These are phyloP conservation scores for Elsinoe perseae DNA, from an alignment of 2,329 filamentous ascomycete species.

Conservation along the genomic window DNA sequence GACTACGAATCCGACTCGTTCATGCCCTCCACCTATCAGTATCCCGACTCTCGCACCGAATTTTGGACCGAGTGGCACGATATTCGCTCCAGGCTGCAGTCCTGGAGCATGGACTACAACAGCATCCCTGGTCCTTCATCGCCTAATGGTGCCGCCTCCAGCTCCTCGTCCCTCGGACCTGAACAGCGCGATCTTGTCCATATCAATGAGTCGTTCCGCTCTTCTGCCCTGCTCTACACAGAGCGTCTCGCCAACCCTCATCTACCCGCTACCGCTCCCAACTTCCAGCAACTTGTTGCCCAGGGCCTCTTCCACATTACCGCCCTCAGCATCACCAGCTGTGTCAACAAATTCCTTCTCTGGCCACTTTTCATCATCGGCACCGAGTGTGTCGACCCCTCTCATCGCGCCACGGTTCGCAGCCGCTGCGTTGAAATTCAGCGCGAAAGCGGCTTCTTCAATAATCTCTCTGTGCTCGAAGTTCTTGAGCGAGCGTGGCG, in stretches of 20 bases:
- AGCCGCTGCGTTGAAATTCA: constrained; percentile 79
- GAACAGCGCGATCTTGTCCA: constrained; percentile 68
- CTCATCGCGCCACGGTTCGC: constrained; percentile 71
- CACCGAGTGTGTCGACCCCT: constrained; percentile 76
- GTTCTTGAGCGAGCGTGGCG: constrained; percentile 79
- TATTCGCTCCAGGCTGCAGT: constrained; percentile 65
- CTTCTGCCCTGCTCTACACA: constrained; percentile 80
- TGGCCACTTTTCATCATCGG: constrained; percentile 91
- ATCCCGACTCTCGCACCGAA: constrained; percentile 49
- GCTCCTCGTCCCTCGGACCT: constrained; percentile 24
- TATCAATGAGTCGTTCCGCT: constrained; percentile 84
- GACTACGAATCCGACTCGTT: constrained; percentile 36
- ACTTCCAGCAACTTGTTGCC: constrained; percentile 75
- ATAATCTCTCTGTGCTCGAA: constrained; percentile 79
- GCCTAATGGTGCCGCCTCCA: constrained; percentile 20
- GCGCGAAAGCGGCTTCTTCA: constrained; percentile 83
- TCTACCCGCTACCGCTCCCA: constrained; percentile 62
- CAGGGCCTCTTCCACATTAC: constrained; percentile 78
- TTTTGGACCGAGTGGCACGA: constrained; percentile 87
- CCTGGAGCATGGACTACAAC: constrained; percentile 61
- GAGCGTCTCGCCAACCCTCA: constrained; percentile 76
- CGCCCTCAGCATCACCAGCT: constrained; percentile 62
- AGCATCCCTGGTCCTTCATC: constrained; percentile 26
- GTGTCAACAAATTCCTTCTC: constrained; percentile 78
- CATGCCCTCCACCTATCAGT: constrained; percentile 26